Evolutionary conservation across 1,284 basidiomycete species (phyloP), one percentile per base, ranked within the genome.

Genomic region (Cutaneotrichosporon arboriforme): DNA sequence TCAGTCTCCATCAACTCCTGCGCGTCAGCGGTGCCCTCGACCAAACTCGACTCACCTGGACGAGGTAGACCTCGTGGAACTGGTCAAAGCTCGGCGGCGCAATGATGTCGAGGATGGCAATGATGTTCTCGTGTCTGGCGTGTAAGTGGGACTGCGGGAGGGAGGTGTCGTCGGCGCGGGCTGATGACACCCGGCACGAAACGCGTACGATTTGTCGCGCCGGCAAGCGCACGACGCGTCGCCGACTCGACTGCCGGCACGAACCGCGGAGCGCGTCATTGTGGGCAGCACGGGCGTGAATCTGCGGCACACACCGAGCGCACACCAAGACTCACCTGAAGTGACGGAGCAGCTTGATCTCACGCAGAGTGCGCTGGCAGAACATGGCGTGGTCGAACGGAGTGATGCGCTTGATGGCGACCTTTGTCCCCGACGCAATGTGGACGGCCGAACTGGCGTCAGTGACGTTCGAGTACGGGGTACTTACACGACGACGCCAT

Each of bases 321-420:
- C n/a, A n/a, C n/a, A n/a, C n/a, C n/a, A n/a, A n/a, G 26, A 62
- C 68, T 56, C 40, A 60, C 64, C 55, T 86, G 67, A 96, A 81
- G 78, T 92, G 92, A 67, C 90, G 89, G 68, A 91, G 83, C 14
- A 93, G 79, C 74, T 92, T 93, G 63, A 92, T 82, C 75, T 93
- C 90, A 59, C 90, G 81, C 49, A 92, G 79, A 0, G 90, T 92
- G 45, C 90, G 79, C 55, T 91, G 79, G 68, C 87, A 88, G 75
- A 90, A 93, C 88, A 92, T 90, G 33, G 87, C 87, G 72, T 92
- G 90, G 74, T 92, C 90, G 63, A 93, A 93, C 1, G 90, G 90
- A 8, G 86, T 84, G 78, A 93, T 92, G 79, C 89, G 87, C 82
- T 91, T 90, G 77, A 89, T 90, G 53, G 88, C 88, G 59, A 90